phyloP scores from a whole-genome alignment of 441 rosid species.

The Brassica hybrid region DNA sequence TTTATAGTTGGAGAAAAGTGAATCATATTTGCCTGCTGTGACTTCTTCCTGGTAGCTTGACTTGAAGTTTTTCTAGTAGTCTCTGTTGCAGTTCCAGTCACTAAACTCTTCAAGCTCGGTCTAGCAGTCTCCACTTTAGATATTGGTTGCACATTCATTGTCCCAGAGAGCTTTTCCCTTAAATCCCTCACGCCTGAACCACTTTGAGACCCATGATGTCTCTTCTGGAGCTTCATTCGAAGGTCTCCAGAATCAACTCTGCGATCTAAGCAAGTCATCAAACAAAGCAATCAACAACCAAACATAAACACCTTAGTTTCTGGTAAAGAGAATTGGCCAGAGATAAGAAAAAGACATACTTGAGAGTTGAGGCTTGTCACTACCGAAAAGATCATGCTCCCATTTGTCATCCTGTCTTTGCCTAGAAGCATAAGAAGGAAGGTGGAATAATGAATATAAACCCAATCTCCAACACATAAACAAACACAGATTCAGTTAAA shows the following conservation, averaged over 20 bases:
- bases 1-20: constrained; percentile 21
- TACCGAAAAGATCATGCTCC: constrained; percentile 35
- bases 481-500: constrained; percentile 14
- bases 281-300: constrained; percentile 50
- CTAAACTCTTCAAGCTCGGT: constrained; percentile 63
- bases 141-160: constrained; percentile 64
- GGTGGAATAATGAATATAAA: neutral
- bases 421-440: constrained; percentile 55
- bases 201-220: constrained; percentile 57
- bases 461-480: neutral
- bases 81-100: constrained; percentile 61
- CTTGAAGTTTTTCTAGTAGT: constrained; percentile 57
- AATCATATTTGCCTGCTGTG: constrained; percentile 61
- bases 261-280: constrained; percentile 67
- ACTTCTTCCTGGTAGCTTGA: constrained; percentile 58
- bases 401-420: constrained; percentile 85
- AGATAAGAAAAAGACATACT: constrained; percentile 51
- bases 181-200: constrained; percentile 71
- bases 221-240: constrained; percentile 84
- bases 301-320: constrained; percentile 35
- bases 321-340: constrained; percentile 5
- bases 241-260: constrained; percentile 79
- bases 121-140: constrained; percentile 58
- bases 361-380: constrained; percentile 57
- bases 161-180: constrained; percentile 92